Conservation (phyloP, 2,329 filamentous ascomycete species). For the Apiospora aurea region DNA sequence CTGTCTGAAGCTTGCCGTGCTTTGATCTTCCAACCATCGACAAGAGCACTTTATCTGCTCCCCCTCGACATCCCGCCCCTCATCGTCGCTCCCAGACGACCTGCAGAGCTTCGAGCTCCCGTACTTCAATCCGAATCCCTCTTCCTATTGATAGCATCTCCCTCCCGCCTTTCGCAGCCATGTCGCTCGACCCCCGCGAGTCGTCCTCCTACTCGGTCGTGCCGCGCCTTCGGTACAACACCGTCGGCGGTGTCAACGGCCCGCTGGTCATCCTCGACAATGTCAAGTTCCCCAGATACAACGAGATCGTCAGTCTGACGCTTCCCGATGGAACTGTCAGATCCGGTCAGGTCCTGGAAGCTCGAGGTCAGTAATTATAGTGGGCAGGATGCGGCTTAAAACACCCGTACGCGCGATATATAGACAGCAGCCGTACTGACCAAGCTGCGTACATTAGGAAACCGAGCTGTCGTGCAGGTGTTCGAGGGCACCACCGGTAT, state of each 20-base stretch:
- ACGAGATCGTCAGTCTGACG: constrained; percentile 96
- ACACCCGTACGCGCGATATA: constrained; percentile 4
- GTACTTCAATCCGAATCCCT: constrained; percentile 6
- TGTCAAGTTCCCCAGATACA: constrained; percentile 97
- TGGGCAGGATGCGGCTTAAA: background rate
- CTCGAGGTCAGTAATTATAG: constrained; percentile 73
- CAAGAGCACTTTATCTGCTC: constrained; percentile 14
- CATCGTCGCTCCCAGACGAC: constrained; percentile 24
- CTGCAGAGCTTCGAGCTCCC: constrained; percentile 28
- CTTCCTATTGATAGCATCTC: constrained; percentile 23
- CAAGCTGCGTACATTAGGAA: constrained; percentile 63
- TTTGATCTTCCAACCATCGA: constrained; percentile 1
- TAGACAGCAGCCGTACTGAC: constrained; percentile 31
- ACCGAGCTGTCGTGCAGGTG: constrained; percentile 94
- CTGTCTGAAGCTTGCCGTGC: constrained; percentile 11
- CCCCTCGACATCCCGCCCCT: background rate
- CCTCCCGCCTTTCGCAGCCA: constrained; percentile 40
- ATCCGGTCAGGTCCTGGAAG: constrained; percentile 95
- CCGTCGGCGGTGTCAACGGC: constrained; percentile 96
- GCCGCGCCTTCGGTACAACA: constrained; percentile 88
- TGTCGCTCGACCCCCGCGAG: constrained; percentile 62
- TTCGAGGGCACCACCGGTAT: constrained; percentile 98
- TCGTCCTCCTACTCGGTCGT: constrained; percentile 66
- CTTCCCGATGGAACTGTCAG: constrained; percentile 94
- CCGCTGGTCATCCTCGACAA: constrained; percentile 97